Evolutionary conservation across 1,284 basidiomycete species (phyloP).

Genomic region (Ustilago esculenta): DNA sequence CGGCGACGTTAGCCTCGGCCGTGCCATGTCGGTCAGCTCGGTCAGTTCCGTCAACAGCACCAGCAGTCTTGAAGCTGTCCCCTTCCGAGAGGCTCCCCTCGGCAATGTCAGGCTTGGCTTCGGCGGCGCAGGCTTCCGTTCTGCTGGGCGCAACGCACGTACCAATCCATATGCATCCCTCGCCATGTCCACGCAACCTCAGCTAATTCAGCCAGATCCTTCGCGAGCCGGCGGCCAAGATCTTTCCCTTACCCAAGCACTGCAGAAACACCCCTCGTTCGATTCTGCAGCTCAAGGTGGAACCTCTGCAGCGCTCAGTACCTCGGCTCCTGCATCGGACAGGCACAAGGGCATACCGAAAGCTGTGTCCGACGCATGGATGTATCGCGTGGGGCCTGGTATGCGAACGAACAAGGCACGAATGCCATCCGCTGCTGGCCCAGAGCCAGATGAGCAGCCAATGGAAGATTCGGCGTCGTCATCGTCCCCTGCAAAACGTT

Average conservation of each 20-base stretch:
- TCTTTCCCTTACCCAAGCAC: not conserved
- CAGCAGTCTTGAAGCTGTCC: constrained; percentile 63
- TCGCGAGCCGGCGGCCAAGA: not conserved
- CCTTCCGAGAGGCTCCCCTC: constrained; percentile 62
- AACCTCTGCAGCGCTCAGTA: constrained; percentile 9
- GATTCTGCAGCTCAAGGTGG: no score
- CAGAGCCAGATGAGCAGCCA: constrained; percentile 11
- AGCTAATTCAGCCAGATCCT: not conserved
- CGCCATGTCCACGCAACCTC: constrained; percentile 8
- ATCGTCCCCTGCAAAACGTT: constrained; percentile 28
- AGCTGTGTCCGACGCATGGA: constrained; percentile 50
- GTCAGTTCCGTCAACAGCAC: constrained; percentile 63
- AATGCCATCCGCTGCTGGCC: not conserved
- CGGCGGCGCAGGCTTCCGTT: constrained; percentile 20
- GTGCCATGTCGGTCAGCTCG: constrained; percentile 62
- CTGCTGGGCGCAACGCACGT: constrained; percentile 21
- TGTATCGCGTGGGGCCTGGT: constrained; percentile 62
- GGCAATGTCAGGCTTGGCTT: constrained; percentile 59
- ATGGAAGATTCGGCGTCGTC: constrained; percentile 11
- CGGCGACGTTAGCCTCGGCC: constrained; percentile 45
- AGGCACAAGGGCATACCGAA: constrained; percentile 52
- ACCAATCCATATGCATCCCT: constrained; percentile 16
- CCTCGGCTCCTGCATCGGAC: constrained; percentile 19
- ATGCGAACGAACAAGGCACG: constrained; percentile 40
- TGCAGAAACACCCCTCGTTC: not conserved